Base-by-base conservation (phyloP, 345 rosid species). In the Brassica incana region DNA sequence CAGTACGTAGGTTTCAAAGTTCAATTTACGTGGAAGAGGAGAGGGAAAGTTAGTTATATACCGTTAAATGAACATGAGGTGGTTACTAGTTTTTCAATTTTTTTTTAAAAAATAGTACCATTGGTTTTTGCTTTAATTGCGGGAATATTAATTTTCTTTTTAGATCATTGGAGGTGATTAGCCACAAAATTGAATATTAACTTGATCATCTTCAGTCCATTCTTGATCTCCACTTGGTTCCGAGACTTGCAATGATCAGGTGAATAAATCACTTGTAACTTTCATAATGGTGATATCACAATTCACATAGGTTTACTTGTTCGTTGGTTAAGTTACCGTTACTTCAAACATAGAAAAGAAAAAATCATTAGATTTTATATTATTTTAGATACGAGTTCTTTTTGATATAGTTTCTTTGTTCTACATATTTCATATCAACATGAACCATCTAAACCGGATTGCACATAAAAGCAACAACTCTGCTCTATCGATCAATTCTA, bases 101-200 rank as follows among this genome's bases (percentile, higher is more conserved):
- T 1, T 50, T 35, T 45, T 1, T n/a, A 2, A 2, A 0, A 1
- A 14, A 10, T 10, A 7, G 10, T 48, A 61, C 5, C 33, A 65
- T 27, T 76, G 77, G 83, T 14, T 76, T 75, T 80, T 76, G 69
- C 83, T 80, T 71, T 71, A 58, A 64, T 80, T 80, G 69, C 83
- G 83, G 76, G 75, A 7, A 29, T 25, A 69, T 63, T 1, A 9
- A 25, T 66, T 4, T 12, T 50, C 70, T 61, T 73, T 78, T 73
- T 61, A 48, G 23, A 73, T 27, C 82, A 67, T 20, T 32, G 78
- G 82, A 45, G 69, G 63, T 66, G 29, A 45, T 67, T 50, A 2
- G 14, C 36, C 58, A 67, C 45, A 73, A 67, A 40, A 50, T 50
- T n/a, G 58, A 5, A 38, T 38, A 38, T 38, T 29, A 29, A 29